Conservation (phyloP, 495 filamentous ascomycete species). For the Aspergillus bridgeri region DNA sequence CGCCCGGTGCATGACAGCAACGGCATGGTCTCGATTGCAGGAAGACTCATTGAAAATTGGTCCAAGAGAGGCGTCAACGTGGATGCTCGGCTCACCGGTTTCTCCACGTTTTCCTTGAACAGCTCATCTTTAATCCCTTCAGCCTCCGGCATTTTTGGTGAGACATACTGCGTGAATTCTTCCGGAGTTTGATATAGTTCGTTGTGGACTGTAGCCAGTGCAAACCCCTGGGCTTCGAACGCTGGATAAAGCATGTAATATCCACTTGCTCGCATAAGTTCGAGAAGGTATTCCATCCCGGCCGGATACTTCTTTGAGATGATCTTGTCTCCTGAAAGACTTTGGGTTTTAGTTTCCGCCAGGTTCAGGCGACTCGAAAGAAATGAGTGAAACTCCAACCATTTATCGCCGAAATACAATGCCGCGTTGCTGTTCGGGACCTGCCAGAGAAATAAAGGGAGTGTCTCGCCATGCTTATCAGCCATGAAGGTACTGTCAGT, state of each 20-base stretch:
- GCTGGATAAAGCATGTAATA: conserved; percentile 75
- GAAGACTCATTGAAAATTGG: conserved; percentile 30
- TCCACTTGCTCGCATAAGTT: conserved; percentile 65
- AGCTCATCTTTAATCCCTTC: conserved; percentile 13
- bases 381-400: conserved; percentile 76
- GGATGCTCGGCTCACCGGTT: conserved; percentile 15
- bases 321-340: conserved; percentile 26
- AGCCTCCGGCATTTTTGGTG: background rate
- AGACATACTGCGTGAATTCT: conserved; percentile 39
- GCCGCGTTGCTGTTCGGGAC: conserved; percentile 75
- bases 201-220: conserved; percentile 65
- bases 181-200: conserved; percentile 70
- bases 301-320: conserved; percentile 63
- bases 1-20: conserved; percentile 37
- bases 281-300: conserved; percentile 73
- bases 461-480: conserved; percentile 16
- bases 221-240: conserved; percentile 35
- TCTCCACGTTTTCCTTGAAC: conserved; percentile 16
- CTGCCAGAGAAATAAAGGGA: conserved; percentile 73
- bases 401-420: conserved; percentile 78
- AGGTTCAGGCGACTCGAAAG: conserved; percentile 54
- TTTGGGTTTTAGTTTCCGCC: conserved; percentile 38
- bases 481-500: background rate
- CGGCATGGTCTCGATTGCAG: conserved; percentile 30
- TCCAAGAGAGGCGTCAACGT: conserved; percentile 35